A percentile compares a stretch with the other conserved stretches of the same genome.
Conservation (phyloP, 495 filamentous ascomycete genomes). For the Pyrenula aspistea region DNA sequence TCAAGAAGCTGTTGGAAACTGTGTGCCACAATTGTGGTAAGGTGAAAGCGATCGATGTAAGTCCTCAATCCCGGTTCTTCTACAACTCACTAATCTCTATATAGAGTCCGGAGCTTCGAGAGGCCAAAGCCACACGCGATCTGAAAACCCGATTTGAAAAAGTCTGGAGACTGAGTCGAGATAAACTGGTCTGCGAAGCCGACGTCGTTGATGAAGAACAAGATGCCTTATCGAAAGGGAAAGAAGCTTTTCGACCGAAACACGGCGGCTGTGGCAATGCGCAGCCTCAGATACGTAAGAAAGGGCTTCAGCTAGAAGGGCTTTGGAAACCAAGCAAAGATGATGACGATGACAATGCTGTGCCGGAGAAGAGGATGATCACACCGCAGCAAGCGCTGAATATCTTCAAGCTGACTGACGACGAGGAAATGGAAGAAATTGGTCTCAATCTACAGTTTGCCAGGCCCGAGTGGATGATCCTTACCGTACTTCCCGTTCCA, state of each 20-base stretch:
- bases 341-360: slow-evolving; percentile 46
- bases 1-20: slow-evolving; percentile 94
- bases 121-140: slow-evolving; percentile 72
- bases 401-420: slow-evolving; percentile 71
- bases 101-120: slow-evolving; percentile 73
- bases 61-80: slow-evolving; percentile 45
- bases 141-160: slow-evolving; percentile 86
- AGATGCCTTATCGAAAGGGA: slow-evolving; percentile 38
- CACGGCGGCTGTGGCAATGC: slow-evolving; percentile 92
- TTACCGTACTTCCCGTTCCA: slow-evolving; percentile 88
- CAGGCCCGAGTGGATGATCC: slow-evolving; percentile 94
- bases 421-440: slow-evolving; percentile 70
- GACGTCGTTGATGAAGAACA: slow-evolving; percentile 54
- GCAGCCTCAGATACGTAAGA: slow-evolving; percentile 75
- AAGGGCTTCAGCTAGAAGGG: slow-evolving; percentile 71
- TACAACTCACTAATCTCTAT: slow-evolving; percentile 51
- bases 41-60: slow-evolving; percentile 88
- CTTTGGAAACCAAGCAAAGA: slow-evolving; percentile 73
- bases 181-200: slow-evolving; percentile 69
- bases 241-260: slow-evolving; percentile 15
- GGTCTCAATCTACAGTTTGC: slow-evolving; percentile 89
- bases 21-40: slow-evolving; percentile 98
- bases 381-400: slow-evolving; percentile 73
- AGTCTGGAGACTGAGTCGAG: slow-evolving; percentile 81
- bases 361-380: slow-evolving; percentile 74